Evolutionary conservation across 2,329 filamentous ascomycete species (phyloP).

Genomic region (Fusarium azukiicola): DNA sequence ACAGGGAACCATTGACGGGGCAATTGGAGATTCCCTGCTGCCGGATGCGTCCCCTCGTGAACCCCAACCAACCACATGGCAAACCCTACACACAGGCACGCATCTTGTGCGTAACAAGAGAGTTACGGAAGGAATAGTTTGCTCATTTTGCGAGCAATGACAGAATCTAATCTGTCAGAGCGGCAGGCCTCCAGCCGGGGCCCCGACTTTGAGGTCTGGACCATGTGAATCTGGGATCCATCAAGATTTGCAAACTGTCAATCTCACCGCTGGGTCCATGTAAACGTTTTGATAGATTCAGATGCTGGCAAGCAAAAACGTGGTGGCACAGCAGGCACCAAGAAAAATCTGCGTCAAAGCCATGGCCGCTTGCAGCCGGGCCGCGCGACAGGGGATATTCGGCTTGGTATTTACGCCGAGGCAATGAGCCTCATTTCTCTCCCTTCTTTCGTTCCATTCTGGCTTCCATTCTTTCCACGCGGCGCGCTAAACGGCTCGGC

Average conservation of each 20-base stretch:
- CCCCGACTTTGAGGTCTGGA: neutral
- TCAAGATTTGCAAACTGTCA: slow-evolving; percentile 13
- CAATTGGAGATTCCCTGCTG: slow-evolving; percentile 9
- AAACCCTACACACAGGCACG: slow-evolving; percentile 2
- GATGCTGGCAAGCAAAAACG: neutral
- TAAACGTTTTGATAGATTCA: neutral
- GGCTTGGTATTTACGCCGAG: slow-evolving; percentile 19
- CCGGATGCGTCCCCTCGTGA: neutral
- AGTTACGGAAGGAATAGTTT: neutral
- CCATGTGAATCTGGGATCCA: slow-evolving; percentile 12
- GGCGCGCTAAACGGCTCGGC: slow-evolving; percentile 37
- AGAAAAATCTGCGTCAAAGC: slow-evolving; percentile 15
- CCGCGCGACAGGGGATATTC: slow-evolving; percentile 17
- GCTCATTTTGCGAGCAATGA: slow-evolving; percentile 23
- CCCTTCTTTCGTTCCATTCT: slow-evolving; percentile 33
- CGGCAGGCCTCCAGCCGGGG: slow-evolving; percentile 16
- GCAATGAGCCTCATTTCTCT: slow-evolving; percentile 33
- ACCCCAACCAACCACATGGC: slow-evolving; percentile 11
- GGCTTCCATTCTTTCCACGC: slow-evolving; percentile 37
- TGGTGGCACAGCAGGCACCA: neutral
- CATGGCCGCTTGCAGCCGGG: slow-evolving; percentile 19
- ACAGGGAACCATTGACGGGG: slow-evolving; percentile 2
- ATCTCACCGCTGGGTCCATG: slow-evolving; percentile 17
- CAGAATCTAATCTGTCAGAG: slow-evolving; percentile 34
- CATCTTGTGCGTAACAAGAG: slow-evolving; percentile 17